Conservation (phyloP, 768 basidiomycete species). For the Cyathus striatus region DNA sequence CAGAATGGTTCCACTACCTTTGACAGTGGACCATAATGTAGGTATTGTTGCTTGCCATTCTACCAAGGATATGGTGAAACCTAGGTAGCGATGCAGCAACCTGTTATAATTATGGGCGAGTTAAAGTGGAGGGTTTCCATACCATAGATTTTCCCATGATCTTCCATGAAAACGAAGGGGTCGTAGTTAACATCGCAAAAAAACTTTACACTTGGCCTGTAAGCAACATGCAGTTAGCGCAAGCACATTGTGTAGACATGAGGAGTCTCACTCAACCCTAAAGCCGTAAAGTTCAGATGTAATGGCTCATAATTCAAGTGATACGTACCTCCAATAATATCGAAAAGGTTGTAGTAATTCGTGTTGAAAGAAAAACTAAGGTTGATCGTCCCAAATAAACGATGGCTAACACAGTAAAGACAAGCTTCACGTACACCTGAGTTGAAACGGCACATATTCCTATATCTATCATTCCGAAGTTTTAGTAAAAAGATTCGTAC, state of each 20-base stretch:
- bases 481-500: too few species aligned
- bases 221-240: constrained; percentile 3
- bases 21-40: constrained; percentile 72
- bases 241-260: neutral
- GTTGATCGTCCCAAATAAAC: neutral
- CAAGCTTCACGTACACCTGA: constrained; percentile 82
- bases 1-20: constrained; percentile 36
- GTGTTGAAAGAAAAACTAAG: constrained; percentile 80
- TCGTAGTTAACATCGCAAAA: constrained; percentile 77
- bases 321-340: constrained; percentile 70
- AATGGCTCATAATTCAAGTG: constrained; percentile 1
- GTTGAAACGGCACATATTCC: constrained; percentile 96
- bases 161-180: constrained; percentile 79
- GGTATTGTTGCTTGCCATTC: constrained; percentile 81
- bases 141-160: constrained; percentile 48
- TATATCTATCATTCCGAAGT: constrained; percentile 51
- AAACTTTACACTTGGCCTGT: constrained; percentile 70
- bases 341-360: constrained; percentile 69
- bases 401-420: too few species aligned
- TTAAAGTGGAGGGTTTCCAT: too few species aligned
- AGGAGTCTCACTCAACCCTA: constrained; percentile 66
- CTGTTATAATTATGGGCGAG: too few species aligned
- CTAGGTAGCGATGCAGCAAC: too few species aligned
- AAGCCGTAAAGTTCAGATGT: constrained; percentile 4
- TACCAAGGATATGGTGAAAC: constrained; percentile 73